Evolutionary conservation across 2,329 filamentous ascomycete species (phyloP).

Genomic region (Emergomyces africanus): DNA sequence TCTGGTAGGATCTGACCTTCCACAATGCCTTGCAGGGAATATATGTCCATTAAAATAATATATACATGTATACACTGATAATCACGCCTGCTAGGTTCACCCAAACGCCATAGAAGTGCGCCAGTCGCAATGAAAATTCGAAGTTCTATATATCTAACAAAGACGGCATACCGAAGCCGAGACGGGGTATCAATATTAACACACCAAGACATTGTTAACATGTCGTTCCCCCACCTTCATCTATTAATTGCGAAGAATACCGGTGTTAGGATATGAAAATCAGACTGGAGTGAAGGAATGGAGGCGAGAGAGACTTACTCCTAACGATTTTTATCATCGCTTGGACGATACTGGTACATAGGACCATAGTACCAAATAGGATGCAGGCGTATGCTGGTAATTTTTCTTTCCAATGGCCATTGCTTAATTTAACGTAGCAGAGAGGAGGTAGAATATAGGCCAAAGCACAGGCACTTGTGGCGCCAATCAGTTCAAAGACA

Average conservation of each 20-base stretch:
- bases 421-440: constrained; percentile 89
- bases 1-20: neutral
- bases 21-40: neutral
- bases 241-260: constrained; percentile 10
- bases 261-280: neutral
- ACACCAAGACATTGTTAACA: constrained; percentile 11
- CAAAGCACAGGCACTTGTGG: constrained; percentile 84
- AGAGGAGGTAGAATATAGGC: constrained; percentile 92
- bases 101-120: neutral
- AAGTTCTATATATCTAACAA: neutral
- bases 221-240: constrained; percentile 22
- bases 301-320: constrained; percentile 19
- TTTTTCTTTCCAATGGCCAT: constrained; percentile 58
- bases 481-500: constrained; percentile 92
- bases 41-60: neutral
- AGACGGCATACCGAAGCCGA: neutral
- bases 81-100: neutral
- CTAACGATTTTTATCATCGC: constrained; percentile 54
- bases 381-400: constrained; percentile 60
- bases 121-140: no score
- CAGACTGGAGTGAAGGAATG: constrained; percentile 7
- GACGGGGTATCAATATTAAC: neutral
- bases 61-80: neutral
- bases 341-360: constrained; percentile 67
- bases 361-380: constrained; percentile 64